These are phyloP conservation scores for Amanita brunnescens DNA, from an alignment of 768 basidiomycete species.

Conservation along the genomic window DNA sequence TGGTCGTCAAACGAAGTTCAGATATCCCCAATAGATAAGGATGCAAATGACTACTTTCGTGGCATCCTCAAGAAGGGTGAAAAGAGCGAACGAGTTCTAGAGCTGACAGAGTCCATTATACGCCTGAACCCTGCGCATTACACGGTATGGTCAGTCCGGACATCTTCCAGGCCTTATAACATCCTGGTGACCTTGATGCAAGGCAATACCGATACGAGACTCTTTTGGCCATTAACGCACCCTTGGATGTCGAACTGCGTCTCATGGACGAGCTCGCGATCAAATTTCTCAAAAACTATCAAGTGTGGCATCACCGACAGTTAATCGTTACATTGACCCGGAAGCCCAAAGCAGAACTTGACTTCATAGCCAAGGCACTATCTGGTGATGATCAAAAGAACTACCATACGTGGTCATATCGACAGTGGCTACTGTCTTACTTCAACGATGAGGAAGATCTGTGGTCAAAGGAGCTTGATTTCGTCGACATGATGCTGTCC, in stretches of 20 bases:
- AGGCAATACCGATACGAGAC: conserved; percentile 97
- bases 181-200: conserved; percentile 5
- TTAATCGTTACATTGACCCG: conserved; percentile 56
- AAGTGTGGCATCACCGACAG: conserved; percentile 94
- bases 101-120: conserved; percentile 85
- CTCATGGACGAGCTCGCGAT: conserved; percentile 86
- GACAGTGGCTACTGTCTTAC: conserved; percentile 88
- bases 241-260: conserved; percentile 68
- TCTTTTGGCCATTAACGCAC: conserved; percentile 53
- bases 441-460: conserved; percentile 63
- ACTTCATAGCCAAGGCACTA: conserved; percentile 68
- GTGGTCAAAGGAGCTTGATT: conserved; percentile 71
- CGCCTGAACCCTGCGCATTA: conserved; percentile 94
- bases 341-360: conserved; percentile 58
- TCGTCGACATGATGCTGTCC: conserved; percentile 58
- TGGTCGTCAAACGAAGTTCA: conserved; percentile 2
- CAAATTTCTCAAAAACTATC: conserved; percentile 87
- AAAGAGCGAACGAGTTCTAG: conserved; percentile 71
- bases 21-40: conserved; percentile 53
- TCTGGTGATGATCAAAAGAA: conserved; percentile 76
- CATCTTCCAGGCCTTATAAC: background rate
- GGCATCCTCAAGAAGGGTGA: conserved; percentile 72
- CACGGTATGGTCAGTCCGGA: conserved; percentile 73
- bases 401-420: conserved; percentile 98
- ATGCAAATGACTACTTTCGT: conserved; percentile 90